phyloP scores from a whole-genome alignment of 2,329 filamentous ascomycete species.

The Chrysoporthe deuterocubensis region DNA sequence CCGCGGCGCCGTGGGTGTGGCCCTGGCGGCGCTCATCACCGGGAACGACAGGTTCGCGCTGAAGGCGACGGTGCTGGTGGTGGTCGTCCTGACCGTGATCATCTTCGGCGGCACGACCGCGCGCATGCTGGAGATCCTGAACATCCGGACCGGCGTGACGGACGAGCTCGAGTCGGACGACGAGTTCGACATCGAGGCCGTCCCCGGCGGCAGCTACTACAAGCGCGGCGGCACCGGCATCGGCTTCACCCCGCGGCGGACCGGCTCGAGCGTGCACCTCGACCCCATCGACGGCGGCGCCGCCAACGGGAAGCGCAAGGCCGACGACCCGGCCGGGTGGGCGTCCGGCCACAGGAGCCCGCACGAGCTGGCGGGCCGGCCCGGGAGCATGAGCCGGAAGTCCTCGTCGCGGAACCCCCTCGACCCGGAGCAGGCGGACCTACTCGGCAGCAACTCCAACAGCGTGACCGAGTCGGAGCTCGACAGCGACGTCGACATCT shows the following conservation, averaged over 20 bases:
- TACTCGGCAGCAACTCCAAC: slow-evolving; percentile 50
- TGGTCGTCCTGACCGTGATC: slow-evolving; percentile 96
- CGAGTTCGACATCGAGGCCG: slow-evolving; percentile 92
- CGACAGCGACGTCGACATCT: slow-evolving; percentile 67
- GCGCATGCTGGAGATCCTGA: slow-evolving; percentile 94
- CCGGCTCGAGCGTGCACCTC: slow-evolving; percentile 62
- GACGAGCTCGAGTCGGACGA: slow-evolving; percentile 98
- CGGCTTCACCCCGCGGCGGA: slow-evolving; percentile 73
- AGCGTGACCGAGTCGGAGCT: slow-evolving; percentile 61
- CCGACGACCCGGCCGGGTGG: slow-evolving; percentile 45
- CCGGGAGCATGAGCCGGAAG: slow-evolving; percentile 58
- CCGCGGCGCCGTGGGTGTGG: slow-evolving; percentile 93
- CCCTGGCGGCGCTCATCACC: slow-evolving; percentile 83
- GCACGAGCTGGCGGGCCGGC: slow-evolving; percentile 43
- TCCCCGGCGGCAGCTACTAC: slow-evolving; percentile 73
- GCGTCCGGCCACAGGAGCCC: slow-evolving; percentile 59
- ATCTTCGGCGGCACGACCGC: slow-evolving; percentile 98
- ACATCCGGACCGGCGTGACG: slow-evolving; percentile 94
- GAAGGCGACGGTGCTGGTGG: slow-evolving; percentile 93
- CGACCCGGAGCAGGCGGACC: slow-evolving; percentile 60
- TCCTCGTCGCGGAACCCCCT: slow-evolving; percentile 51
- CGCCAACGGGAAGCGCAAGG: slow-evolving; percentile 33
- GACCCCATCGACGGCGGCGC: slow-evolving; percentile 50
- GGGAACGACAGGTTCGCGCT: slow-evolving; percentile 82
- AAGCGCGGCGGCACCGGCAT: slow-evolving; percentile 74